A percentile compares a stretch with the other conserved stretches of the same genome.
phyloP scores from a whole-genome alignment of 148 eudicot genomes.

The Spergularia bocconei region DNA sequence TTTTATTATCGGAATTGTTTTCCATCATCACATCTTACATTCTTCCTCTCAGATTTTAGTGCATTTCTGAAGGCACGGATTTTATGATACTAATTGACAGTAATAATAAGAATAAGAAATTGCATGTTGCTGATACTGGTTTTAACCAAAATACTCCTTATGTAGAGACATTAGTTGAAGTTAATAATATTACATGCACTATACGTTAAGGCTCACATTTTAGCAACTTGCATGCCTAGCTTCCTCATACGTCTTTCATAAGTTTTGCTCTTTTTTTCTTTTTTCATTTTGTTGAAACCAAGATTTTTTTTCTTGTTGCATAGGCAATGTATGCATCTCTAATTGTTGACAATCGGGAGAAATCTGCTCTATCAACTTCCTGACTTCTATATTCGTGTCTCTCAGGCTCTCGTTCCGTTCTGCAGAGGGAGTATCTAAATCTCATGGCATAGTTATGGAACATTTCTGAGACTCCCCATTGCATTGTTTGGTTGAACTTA shows the following conservation, averaged over 20 bases:
- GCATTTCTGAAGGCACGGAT: not conserved
- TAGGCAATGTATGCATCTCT: not conserved
- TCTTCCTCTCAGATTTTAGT: not conserved
- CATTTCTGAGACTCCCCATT: not conserved
- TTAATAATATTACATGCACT: not conserved
- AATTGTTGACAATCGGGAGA: not conserved
- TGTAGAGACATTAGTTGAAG: not conserved
- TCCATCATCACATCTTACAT: not conserved
- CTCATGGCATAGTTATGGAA: not conserved
- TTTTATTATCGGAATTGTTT: not conserved
- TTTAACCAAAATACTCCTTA: not conserved
- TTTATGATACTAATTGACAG: not conserved
- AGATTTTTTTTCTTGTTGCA: not conserved
- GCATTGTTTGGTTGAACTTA: not conserved
- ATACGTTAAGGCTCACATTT: not conserved
- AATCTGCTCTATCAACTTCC: not conserved
- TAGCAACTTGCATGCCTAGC: constrained; percentile 5
- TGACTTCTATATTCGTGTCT: not conserved
- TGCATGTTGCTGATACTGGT: not conserved
- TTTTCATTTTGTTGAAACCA: too few species aligned
- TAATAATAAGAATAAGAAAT: not conserved
- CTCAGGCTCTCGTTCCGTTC: not conserved
- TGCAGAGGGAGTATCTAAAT: not conserved
- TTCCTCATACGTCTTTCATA: not conserved
- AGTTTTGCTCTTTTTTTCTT: too few species aligned